phyloP scores from a whole-genome alignment of 2,329 filamentous ascomycete genomes.

The Exophiala phaeomuriformis region DNA sequence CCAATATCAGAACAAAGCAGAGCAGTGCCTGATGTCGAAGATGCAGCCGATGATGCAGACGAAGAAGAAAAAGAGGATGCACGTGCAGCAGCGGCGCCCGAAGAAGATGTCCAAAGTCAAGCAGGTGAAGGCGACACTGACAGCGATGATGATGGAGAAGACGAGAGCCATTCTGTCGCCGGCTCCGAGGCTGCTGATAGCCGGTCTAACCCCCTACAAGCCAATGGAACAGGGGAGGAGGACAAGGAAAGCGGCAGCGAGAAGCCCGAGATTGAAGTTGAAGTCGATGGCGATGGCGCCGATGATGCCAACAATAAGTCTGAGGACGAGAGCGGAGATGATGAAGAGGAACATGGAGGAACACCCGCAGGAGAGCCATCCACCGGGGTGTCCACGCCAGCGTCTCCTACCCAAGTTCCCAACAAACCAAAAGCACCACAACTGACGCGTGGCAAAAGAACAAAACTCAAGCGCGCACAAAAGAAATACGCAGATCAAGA shows the following conservation, averaged over 20 bases:
- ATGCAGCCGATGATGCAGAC: slow-evolving; percentile 27
- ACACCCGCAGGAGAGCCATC: slow-evolving; percentile 4
- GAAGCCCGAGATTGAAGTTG: slow-evolving; percentile 5
- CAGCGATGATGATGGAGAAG: slow-evolving; percentile 14
- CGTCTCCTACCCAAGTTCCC: slow-evolving; percentile 20
- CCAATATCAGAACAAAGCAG: slow-evolving; percentile 29
- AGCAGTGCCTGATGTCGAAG: slow-evolving; percentile 27
- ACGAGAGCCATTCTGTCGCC: slow-evolving; percentile 23
- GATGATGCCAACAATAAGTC: background rate
- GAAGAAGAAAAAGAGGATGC: slow-evolving; percentile 31
- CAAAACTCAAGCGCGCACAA: slow-evolving; percentile 51
- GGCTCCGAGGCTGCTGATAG: slow-evolving; percentile 27
- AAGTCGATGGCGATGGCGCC: slow-evolving; percentile 17
- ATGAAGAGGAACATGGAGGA: background rate
- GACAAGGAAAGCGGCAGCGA: slow-evolving; percentile 30
- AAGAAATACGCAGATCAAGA: slow-evolving; percentile 88
- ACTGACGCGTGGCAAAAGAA: slow-evolving; percentile 30
- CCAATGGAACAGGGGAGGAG: background rate
- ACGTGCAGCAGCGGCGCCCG: slow-evolving; percentile 33
- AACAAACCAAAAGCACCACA: slow-evolving; percentile 20
- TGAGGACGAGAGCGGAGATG: slow-evolving; percentile 7
- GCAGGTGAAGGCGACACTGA: slow-evolving; percentile 27
- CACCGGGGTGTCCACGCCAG: slow-evolving; percentile 19
- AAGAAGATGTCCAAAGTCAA: slow-evolving; percentile 30
- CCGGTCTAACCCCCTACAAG: slow-evolving; percentile 17